Percentiles rank a stretch among this genome's conserved stretches.
These are phyloP conservation scores for Acanthamoeba lenticulata DNA, from an alignment of 208 protist species.

Conservation along the genomic window DNA sequence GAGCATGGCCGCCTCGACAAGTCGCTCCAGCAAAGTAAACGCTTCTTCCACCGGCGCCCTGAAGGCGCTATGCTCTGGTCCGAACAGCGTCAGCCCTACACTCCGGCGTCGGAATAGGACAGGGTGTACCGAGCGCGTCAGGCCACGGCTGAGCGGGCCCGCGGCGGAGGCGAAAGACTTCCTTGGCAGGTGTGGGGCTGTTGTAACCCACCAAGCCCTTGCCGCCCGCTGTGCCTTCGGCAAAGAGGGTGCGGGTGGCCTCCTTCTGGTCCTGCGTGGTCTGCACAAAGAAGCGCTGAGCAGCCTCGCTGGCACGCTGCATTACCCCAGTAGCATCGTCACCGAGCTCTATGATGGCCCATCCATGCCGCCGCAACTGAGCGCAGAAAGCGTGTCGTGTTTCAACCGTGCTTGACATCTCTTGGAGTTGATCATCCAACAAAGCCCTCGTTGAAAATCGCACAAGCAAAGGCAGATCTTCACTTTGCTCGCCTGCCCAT, in stretches of 20 bases:
- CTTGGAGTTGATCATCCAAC: too few relatives aligned
- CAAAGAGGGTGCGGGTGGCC: neutral
- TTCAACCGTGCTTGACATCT: too few relatives aligned
- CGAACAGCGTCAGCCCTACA: neutral
- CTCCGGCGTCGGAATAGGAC: neutral
- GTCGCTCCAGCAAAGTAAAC: neutral
- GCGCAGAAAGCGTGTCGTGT: neutral
- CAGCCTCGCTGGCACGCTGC: neutral
- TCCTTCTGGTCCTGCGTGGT: neutral
- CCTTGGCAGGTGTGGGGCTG: neutral
- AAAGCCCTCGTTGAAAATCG: too few relatives aligned
- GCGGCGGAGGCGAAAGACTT: neutral
- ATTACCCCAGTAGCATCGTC: neutral
- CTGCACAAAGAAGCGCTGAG: neutral
- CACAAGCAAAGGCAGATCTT: too few relatives aligned
- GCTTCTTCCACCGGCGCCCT: neutral
- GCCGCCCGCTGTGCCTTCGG: neutral
- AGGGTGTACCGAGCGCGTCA: neutral
- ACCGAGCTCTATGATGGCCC: neutral
- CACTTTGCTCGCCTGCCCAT: neutral
- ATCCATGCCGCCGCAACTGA: neutral
- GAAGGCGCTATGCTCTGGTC: neutral
- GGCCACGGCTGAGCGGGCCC: conserved; percentile 1
- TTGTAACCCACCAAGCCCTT: conserved; percentile 7
- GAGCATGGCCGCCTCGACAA: neutral